Conservation (phyloP, 139 green algal species). For the Eudorina sp. region DNA sequence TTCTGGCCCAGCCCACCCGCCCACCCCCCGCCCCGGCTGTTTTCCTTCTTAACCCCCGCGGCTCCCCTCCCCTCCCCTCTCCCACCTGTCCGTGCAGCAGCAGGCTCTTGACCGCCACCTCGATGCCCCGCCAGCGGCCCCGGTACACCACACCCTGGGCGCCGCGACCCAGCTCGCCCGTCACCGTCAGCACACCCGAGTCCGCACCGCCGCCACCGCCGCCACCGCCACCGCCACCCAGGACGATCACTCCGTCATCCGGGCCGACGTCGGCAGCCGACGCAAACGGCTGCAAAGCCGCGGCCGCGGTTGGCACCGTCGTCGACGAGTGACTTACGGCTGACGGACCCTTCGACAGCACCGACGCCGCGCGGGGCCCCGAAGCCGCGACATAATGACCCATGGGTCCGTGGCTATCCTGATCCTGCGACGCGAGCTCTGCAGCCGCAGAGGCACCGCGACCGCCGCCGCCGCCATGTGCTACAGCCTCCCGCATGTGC, state of each 20-base stretch:
- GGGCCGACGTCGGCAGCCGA: no score
- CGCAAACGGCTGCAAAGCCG: no score
- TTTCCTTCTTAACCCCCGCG: background rate
- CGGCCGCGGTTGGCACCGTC: background rate
- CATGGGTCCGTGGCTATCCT: background rate
- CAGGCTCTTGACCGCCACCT: constrained; percentile 17
- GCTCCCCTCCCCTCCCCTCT: background rate
- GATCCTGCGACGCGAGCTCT: background rate
- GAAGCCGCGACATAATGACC: background rate
- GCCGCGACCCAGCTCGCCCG: constrained; percentile 5
- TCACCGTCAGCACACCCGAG: background rate
- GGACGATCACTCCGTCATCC: no score
- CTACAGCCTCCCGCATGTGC: background rate
- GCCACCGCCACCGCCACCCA: background rate
- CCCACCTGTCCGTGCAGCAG: background rate
- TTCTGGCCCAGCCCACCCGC: background rate
- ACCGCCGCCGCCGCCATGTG: background rate
- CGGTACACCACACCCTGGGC: constrained; percentile 16
- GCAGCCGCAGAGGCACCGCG: background rate
- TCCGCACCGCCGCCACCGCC: background rate
- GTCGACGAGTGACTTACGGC: background rate
- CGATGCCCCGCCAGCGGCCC: background rate
- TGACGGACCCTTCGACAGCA: background rate
- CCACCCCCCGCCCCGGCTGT: no score
- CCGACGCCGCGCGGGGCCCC: background rate